phyloP scores from a whole-genome alignment of 371 early-diverging fungal genomes.

The Catenaria anguillulae region DNA sequence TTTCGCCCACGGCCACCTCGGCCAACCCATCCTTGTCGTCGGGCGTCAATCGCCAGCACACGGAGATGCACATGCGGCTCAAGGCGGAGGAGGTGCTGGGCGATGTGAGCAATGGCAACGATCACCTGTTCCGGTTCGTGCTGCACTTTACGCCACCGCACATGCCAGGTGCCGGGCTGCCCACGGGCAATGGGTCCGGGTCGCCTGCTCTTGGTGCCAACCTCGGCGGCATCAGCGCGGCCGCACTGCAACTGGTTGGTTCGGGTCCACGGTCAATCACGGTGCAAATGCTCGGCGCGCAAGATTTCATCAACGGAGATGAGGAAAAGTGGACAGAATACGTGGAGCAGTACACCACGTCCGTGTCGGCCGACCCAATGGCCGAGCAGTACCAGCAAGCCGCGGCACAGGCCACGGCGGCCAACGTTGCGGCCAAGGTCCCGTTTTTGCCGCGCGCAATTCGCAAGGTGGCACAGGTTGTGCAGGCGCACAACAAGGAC shows the following conservation, averaged over 20 bases:
- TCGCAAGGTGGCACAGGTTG: constrained; percentile 17
- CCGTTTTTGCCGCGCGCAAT: constrained; percentile 49
- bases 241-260: no score
- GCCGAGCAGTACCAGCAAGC: constrained; percentile 18
- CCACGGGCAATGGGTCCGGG: no score
- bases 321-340: constrained; percentile 87
- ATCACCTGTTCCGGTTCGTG: not conserved
- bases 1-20: not conserved
- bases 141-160: not conserved
- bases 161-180: no score
- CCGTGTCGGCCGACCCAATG: constrained; percentile 24
- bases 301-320: constrained; percentile 29
- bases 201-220: not conserved
- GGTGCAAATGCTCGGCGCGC: constrained; percentile 68
- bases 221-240: not conserved
- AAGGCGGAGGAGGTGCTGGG: not conserved
- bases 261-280: constrained; percentile 33
- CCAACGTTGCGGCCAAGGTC: constrained; percentile 24
- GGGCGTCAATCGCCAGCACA: not conserved
- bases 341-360: constrained; percentile 73
- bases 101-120: not conserved
- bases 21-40: not conserved
- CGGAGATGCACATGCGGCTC: not conserved
- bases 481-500: no score
- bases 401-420: constrained; percentile 11